phyloP scores from a whole-genome alignment of 208 protist species.

The Entamoeba invadens region DNA sequence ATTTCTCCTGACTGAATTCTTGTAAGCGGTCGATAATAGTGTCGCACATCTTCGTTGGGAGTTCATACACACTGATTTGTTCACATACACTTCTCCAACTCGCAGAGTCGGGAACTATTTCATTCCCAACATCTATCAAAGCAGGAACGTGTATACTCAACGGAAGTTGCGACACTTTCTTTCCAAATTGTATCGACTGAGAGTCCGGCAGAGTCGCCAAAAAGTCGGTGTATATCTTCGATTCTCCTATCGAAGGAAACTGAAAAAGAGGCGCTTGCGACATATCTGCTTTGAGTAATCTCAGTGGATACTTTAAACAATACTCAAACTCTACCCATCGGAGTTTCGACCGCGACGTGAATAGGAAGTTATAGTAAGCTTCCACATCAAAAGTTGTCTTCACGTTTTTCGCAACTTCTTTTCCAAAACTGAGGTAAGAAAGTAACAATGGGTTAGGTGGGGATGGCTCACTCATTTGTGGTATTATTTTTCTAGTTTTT shows the following conservation, averaged over 20 bases:
- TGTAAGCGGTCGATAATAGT: background rate
- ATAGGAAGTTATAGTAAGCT: background rate
- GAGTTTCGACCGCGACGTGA: background rate
- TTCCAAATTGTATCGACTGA: background rate
- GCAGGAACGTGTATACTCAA: background rate
- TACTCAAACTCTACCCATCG: background rate
- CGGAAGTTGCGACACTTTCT: background rate
- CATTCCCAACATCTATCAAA: background rate
- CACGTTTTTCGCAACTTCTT: too few relatives aligned
- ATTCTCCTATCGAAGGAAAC: background rate
- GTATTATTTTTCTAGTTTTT: too few relatives aligned
- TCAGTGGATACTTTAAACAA: background rate
- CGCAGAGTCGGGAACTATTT: background rate
- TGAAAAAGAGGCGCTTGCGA: background rate
- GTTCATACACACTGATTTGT: background rate
- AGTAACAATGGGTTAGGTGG: too few relatives aligned
- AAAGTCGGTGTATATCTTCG: background rate
- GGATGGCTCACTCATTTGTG: too few relatives aligned
- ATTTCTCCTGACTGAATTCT: background rate
- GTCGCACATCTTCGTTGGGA: background rate
- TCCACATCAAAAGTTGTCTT: background rate
- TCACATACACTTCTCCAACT: background rate
- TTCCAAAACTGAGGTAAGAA: too few relatives aligned
- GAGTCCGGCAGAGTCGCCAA: background rate
- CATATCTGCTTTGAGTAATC: background rate